Conservation (phyloP, 2,329 filamentous ascomycete species). For the Ophiostoma ips region DNA sequence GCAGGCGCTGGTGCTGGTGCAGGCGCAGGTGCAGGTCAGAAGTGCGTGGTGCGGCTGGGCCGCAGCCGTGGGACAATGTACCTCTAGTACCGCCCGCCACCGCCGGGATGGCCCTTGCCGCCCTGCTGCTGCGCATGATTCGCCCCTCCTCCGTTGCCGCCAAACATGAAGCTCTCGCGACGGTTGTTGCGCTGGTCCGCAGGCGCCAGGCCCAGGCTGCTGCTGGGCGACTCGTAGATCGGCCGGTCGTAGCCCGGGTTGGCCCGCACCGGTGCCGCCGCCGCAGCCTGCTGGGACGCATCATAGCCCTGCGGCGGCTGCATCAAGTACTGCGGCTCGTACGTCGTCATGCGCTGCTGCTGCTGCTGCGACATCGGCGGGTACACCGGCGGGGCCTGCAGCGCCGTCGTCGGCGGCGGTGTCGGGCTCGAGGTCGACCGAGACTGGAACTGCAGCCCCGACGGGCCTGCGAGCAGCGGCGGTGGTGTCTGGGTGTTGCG, state of each 20-base stretch:
- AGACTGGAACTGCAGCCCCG: constrained; percentile 14
- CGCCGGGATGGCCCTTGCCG: constrained; percentile 31
- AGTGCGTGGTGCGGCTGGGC: constrained; percentile 9
- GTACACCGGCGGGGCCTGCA: neutral
- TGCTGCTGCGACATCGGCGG: constrained; percentile 7
- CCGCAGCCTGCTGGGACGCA: constrained; percentile 17
- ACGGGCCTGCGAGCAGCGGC: too few relatives aligned
- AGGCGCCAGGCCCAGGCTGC: constrained; percentile 16
- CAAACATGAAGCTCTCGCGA: constrained; percentile 45
- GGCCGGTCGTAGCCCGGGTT: constrained; percentile 26
- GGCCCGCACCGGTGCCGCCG: constrained; percentile 15
- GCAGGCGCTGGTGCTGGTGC: constrained; percentile 16
- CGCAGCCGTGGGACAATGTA: constrained; percentile 7
- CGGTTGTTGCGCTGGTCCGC: constrained; percentile 26
- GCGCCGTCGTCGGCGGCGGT: constrained; percentile 25
- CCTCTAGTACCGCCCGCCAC: constrained; percentile 35
- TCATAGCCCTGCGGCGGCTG: constrained; percentile 20
- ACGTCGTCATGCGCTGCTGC: constrained; percentile 19
- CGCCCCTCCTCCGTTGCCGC: constrained; percentile 14
- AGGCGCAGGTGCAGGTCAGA: too few relatives aligned
- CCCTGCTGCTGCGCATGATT: constrained; percentile 28
- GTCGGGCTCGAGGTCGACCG: constrained; percentile 26
- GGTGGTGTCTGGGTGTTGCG: constrained; percentile 39
- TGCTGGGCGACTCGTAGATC: constrained; percentile 18
- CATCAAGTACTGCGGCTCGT: constrained; percentile 29